A percentile compares a stretch with the other conserved stretches of the same genome.
These are phyloP conservation scores for Leonotis leonurus DNA, from an alignment of 257 asterid genomes.

Conservation along the genomic window DNA sequence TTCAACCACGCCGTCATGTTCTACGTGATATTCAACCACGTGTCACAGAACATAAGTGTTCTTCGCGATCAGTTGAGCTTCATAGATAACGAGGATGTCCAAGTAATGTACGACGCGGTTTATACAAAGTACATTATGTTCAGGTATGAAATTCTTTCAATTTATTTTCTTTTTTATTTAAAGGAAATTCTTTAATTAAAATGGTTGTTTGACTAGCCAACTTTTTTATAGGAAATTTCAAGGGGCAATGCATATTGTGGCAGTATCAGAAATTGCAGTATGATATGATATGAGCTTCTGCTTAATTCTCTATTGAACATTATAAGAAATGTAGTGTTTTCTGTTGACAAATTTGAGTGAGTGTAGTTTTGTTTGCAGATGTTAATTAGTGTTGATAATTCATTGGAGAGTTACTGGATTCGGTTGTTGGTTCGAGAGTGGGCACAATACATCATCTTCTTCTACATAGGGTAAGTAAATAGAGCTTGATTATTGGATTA, in stretches of 20 bases:
- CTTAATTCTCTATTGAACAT: neutral
- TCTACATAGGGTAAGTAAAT: conserved; percentile 62
- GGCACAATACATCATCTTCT: conserved; percentile 64
- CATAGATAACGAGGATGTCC: conserved; percentile 60
- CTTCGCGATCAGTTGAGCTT: conserved; percentile 64
- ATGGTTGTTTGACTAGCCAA: neutral
- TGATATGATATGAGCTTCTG: neutral
- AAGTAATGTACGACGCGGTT: conserved; percentile 67
- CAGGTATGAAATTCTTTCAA: conserved; percentile 39
- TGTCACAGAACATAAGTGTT: conserved; percentile 49
- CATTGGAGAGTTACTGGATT: conserved; percentile 61
- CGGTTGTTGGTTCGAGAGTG: conserved; percentile 77
- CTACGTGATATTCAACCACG: conserved; percentile 57
- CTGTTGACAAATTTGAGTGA: neutral
- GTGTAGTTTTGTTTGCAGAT: conserved; percentile 37
- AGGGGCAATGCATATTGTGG: conserved; percentile 77
- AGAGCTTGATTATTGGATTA: neutral
- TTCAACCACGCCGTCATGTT: conserved; percentile 48
- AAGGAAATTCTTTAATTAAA: neutral
- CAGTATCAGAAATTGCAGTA: conserved; percentile 78
- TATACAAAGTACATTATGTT: conserved; percentile 70
- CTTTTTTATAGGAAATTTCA: conserved; percentile 61
- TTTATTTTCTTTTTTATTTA: neutral
- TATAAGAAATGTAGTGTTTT: too few relatives aligned
- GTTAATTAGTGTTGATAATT: conserved; percentile 49